These are phyloP conservation scores for Ophiostoma sp. DNA, from an alignment of 2,329 filamentous ascomycete genomes.

Conservation along the genomic window DNA sequence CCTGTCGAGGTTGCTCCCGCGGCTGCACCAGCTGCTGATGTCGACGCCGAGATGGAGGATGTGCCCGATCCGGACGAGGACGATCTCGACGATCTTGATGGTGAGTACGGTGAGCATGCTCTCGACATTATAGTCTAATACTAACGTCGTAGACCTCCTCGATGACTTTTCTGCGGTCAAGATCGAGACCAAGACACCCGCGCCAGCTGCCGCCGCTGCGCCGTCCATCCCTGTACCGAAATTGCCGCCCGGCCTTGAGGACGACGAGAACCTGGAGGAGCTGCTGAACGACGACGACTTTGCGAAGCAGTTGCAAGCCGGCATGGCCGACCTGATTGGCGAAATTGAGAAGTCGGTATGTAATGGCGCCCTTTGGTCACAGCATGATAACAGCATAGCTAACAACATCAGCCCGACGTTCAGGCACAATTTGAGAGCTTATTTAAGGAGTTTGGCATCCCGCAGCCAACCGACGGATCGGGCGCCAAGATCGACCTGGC, in stretches of 20 bases:
- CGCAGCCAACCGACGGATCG: not conserved
- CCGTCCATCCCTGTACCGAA: conserved; percentile 28
- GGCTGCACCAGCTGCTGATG: conserved; percentile 25
- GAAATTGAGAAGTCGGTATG: conserved; percentile 64
- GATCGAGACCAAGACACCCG: conserved; percentile 49
- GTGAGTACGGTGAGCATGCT: conserved; percentile 45
- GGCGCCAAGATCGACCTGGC: conserved; percentile 32
- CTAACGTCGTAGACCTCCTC: conserved; percentile 68
- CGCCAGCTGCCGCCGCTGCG: conserved; percentile 31
- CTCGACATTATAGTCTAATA: not conserved
- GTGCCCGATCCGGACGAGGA: conserved; percentile 90
- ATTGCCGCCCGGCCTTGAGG: conserved; percentile 30
- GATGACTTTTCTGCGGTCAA: conserved; percentile 80
- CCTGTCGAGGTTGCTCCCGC: not conserved
- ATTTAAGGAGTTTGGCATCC: conserved; percentile 65
- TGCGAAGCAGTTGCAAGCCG: conserved; percentile 79
- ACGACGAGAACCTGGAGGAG: conserved; percentile 40
- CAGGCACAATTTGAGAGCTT: conserved; percentile 76
- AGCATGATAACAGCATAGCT: not conserved
- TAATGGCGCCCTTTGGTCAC: no score
- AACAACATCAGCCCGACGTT: conserved; percentile 60
- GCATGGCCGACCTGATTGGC: conserved; percentile 81
- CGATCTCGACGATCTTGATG: conserved; percentile 87
- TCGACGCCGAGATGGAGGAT: conserved; percentile 48
- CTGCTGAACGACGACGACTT: conserved; percentile 72